A percentile compares a stretch with the other conserved stretches of the same genome.
Evolutionary conservation across 2,329 filamentous ascomycete species (phyloP).

Genomic region (Magnaporthales sp.): DNA sequence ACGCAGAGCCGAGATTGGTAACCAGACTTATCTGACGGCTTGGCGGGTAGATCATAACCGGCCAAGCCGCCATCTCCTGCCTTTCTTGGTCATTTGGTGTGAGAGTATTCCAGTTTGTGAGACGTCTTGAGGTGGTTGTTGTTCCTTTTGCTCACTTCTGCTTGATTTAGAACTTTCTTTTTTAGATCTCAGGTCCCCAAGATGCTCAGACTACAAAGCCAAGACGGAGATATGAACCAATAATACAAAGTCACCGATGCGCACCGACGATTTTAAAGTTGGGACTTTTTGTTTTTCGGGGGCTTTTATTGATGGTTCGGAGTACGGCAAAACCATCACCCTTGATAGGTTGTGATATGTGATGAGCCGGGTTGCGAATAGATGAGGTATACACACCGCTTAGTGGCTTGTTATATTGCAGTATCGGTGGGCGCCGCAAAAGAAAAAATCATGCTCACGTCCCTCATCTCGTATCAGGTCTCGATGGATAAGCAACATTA

Average conservation of each 20-base stretch:
- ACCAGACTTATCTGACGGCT: not conserved
- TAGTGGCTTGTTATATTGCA: not conserved
- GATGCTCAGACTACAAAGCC: too few relatives aligned
- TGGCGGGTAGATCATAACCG: not conserved
- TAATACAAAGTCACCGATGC: too few relatives aligned
- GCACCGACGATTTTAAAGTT: too few relatives aligned
- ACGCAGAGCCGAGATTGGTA: not conserved
- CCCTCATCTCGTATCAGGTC: not conserved
- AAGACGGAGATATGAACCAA: too few relatives aligned
- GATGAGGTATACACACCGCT: not conserved
- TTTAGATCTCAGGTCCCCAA: not conserved
- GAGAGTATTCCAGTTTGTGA: not conserved
- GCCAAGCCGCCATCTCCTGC: not conserved
- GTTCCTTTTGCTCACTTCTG: not conserved
- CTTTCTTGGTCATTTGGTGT: not conserved
- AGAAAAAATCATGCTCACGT: not conserved
- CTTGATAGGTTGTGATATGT: not conserved
- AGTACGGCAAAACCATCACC: not conserved
- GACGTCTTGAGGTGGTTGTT: not conserved
- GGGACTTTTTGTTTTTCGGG: too few relatives aligned
- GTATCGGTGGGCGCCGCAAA: not conserved
- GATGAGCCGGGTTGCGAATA: not conserved
- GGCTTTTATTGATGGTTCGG: not conserved
- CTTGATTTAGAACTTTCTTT: not conserved
- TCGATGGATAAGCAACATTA: not conserved